Conservation (phyloP, 345 rosid genomes). For the Anastatica hierochuntica region DNA sequence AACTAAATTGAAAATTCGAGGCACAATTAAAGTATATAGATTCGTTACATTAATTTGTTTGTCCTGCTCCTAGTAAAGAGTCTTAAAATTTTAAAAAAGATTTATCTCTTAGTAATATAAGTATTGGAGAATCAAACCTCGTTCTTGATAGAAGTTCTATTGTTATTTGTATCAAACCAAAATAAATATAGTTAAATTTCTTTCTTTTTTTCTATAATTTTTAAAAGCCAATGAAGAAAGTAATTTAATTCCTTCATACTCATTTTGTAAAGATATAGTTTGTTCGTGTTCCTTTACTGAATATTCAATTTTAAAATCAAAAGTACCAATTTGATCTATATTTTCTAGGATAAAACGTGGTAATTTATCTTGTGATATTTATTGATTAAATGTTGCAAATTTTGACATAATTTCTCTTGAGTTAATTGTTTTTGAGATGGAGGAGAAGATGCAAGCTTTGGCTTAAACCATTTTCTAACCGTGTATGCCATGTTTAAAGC, state of each 20-base stretch:
- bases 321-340: not conserved
- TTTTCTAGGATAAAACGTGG: not conserved
- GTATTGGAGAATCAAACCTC: not conserved
- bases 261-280: no score
- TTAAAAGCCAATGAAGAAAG: no score
- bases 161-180: no score
- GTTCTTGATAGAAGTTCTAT: no score
- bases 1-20: not conserved
- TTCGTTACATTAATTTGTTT: not conserved
- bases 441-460: not conserved
- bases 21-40: not conserved
- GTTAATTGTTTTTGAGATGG: not conserved
- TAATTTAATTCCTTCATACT: no score
- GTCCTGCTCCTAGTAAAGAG: not conserved
- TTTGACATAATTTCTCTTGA: not conserved
- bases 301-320: no score
- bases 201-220: no score
- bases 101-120: not conserved
- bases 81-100: not conserved
- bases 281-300: no score
- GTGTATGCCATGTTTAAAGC: not conserved
- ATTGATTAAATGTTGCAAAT: not conserved
- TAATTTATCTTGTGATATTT: not conserved
- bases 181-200: no score
- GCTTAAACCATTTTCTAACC: not conserved